phyloP scores from a whole-genome alignment of 192 early-diverging fungal genomes.

The Backusella morwellensis region DNA sequence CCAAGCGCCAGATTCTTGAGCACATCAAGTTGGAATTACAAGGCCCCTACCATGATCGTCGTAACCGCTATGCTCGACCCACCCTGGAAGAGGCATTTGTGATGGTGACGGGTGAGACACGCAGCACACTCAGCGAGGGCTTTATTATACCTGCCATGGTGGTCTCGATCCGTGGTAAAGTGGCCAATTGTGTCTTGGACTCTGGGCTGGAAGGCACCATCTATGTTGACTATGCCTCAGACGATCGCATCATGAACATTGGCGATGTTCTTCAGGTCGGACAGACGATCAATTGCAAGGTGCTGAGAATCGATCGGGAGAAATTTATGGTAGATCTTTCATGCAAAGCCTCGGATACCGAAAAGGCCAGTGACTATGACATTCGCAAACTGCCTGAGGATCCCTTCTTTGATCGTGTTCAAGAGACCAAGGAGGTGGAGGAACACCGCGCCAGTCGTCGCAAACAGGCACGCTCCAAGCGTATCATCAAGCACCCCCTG shows the following conservation, averaged over 20 bases:
- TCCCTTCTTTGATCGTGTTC: constrained; percentile 58
- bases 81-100: constrained; percentile 62
- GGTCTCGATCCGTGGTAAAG: constrained; percentile 66
- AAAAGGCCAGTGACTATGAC: constrained; percentile 40
- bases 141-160: constrained; percentile 70
- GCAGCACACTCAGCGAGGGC: constrained; percentile 62
- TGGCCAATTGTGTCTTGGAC: constrained; percentile 73
- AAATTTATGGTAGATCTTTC: constrained; percentile 76
- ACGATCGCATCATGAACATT: constrained; percentile 55
- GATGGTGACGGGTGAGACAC: constrained; percentile 85
- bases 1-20: constrained; percentile 79
- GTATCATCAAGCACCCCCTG: constrained; percentile 81
- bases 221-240: constrained; percentile 55
- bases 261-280: constrained; percentile 64
- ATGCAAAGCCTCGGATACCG: constrained; percentile 57
- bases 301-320: constrained; percentile 79
- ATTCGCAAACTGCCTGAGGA: constrained; percentile 51
- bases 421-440: constrained; percentile 37
- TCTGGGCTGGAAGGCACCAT: constrained; percentile 88
- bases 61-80: constrained; percentile 59
- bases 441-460: constrained; percentile 26
- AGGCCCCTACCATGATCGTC: constrained; percentile 73
- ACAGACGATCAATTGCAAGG: constrained; percentile 70
- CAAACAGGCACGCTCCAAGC: constrained; percentile 41
- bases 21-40: constrained; percentile 89